Evolutionary conservation across 2,329 filamentous ascomycete genomes (phyloP).

Genomic region (Claviceps spartinae): DNA sequence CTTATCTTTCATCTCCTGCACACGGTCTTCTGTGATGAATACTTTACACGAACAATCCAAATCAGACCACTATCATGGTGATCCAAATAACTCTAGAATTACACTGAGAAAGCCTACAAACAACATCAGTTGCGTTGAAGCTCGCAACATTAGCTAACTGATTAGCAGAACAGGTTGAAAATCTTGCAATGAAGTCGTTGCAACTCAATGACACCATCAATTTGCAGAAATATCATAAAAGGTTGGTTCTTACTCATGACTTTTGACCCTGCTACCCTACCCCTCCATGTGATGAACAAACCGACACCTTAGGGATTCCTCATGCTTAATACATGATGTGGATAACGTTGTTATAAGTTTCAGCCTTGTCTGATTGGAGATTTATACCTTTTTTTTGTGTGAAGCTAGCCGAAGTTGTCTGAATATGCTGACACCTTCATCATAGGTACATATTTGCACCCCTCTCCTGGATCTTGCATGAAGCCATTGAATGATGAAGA

Average conservation of each 20-base stretch:
- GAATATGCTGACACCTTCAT: conserved; percentile 23
- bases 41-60: conserved; percentile 46
- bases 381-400: conserved; percentile 12
- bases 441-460: conserved; percentile 27
- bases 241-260: conserved; percentile 24
- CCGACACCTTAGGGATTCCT: conserved; percentile 53
- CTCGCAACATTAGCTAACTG: not conserved
- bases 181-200: too few relatives aligned
- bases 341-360: conserved; percentile 47
- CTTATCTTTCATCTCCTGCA: not conserved
- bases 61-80: conserved; percentile 45
- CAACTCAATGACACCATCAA: not conserved
- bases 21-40: conserved; percentile 19
- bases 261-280: not conserved
- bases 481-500: conserved; percentile 40
- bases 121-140: not conserved
- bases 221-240: conserved; percentile 22
- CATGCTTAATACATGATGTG: conserved; percentile 53
- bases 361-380: conserved; percentile 53
- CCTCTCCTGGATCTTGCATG: not conserved
- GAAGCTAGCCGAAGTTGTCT: not conserved
- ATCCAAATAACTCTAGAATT: conserved; percentile 35
- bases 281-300: conserved; percentile 44
- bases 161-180: not conserved
- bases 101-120: conserved; percentile 35